phyloP scores from a whole-genome alignment of 352 stramenopile species.

The Saprolegnia diclina region DNA sequence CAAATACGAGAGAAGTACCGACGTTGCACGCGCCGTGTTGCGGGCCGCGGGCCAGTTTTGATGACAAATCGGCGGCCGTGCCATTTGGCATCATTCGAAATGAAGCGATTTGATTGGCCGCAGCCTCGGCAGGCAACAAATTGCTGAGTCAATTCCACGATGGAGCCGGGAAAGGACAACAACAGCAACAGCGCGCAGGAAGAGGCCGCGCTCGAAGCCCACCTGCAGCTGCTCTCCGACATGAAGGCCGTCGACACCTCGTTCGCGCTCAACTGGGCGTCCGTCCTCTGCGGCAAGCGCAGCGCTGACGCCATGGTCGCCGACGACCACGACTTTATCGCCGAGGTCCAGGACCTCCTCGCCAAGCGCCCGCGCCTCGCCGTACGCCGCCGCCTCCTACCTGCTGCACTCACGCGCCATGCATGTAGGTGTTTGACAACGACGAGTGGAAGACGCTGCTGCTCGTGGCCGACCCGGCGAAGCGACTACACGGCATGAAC shows the following conservation, averaged over 20 bases:
- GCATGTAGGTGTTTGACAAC: conserved; percentile 23
- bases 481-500: conserved; percentile 8
- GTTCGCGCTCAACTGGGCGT: not conserved
- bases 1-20: not conserved
- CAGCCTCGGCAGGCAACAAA: not conserved
- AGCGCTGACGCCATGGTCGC: not conserved
- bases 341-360: not conserved
- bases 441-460: conserved; percentile 24
- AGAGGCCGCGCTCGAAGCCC: not conserved
- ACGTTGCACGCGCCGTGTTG: too few species aligned
- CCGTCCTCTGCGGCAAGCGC: not conserved
- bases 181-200: not conserved
- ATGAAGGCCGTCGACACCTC: conserved; percentile 9
- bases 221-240: conserved; percentile 8
- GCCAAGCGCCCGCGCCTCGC: conserved; percentile 3
- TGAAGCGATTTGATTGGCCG: conserved; percentile 5
- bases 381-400: not conserved
- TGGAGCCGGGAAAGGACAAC: conserved; percentile 3
- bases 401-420: not conserved
- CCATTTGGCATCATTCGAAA: conserved; percentile 17
- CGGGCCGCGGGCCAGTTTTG: not conserved
- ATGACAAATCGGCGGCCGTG: not conserved
- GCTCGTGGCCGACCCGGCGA: not conserved
- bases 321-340: conserved; percentile 1
- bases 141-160: not conserved